A percentile compares a stretch with the other conserved stretches of the same genome.
Evolutionary conservation across 1,139 yeast species (phyloP).

Genomic region (Yamadazyma friedrichii): DNA sequence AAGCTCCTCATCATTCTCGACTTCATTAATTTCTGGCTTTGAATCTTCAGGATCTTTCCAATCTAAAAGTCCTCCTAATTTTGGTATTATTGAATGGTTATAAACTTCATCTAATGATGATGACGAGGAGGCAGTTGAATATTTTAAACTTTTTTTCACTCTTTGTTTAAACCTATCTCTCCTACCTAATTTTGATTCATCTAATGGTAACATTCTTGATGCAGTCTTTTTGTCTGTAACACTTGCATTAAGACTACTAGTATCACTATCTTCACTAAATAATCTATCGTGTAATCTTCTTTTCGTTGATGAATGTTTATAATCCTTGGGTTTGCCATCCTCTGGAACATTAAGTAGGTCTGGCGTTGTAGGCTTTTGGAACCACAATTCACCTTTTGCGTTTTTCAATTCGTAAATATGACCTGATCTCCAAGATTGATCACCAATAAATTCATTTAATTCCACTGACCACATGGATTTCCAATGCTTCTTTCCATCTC

Average conservation of each 20-base stretch:
- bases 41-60: neutral
- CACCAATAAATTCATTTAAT: constrained; percentile 59
- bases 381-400: constrained; percentile 60
- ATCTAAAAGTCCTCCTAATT: neutral
- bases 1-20: constrained; percentile 7
- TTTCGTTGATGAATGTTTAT: constrained; percentile 5
- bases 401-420: constrained; percentile 62
- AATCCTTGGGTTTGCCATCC: neutral
- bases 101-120: constrained; percentile 9
- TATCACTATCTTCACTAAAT: constrained; percentile 21
- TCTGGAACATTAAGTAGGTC: constrained; percentile 1
- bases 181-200: constrained; percentile 9
- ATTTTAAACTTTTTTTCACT: constrained; percentile 11
- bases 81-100: neutral
- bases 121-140: constrained; percentile 11
- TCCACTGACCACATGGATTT: constrained; percentile 65
- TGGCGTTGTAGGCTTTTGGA: constrained; percentile 28
- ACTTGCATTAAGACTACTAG: neutral
- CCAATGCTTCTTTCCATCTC: constrained; percentile 31
- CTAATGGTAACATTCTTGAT: constrained; percentile 6
- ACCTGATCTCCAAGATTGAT: constrained; percentile 62
- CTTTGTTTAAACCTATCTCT: constrained; percentile 12
- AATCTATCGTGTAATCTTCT: constrained; percentile 31
- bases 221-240: neutral
- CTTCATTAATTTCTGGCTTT: neutral